Base-by-base conservation (phyloP, 2,329 filamentous ascomycete species). In the Fusarium tuaranense region DNA sequence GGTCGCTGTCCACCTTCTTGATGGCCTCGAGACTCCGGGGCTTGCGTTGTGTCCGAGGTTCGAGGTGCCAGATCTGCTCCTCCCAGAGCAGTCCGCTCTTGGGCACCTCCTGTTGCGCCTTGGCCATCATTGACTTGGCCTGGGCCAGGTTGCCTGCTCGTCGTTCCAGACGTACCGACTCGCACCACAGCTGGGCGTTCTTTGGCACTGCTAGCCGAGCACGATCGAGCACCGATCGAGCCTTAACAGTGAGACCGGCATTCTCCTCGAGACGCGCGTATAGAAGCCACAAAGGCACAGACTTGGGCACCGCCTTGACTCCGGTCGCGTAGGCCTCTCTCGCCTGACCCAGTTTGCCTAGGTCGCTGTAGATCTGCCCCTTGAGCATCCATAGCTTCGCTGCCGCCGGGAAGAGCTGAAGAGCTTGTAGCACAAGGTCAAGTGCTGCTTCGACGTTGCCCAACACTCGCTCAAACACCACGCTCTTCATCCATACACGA, bases 371-470 rank as follows among this genome's bases (percentile, higher is more conserved):
- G 72, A 98, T 97, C 81, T 99, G 97, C 0, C 97, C 97, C 84
- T 99, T 99, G 87, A 98, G 94, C 94, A 98, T 98, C 93, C 96
- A 98, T 27, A 99, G 88, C 84, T 98, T 98, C 63, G 94, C 89
- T 14, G 93, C 91, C 53, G 92, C 90, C 1, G 97, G 96, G 85
- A 97, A 99, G 12, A 94, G 89, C 75, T 95, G 92, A 39, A 99
- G 86, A 1, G 93, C 97, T 81, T 97, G 93, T 69, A 95, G 94
- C 51, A 94, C 94, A 13, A 99, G 91, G 78, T 97, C 94, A 16
- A 99, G 88, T 0, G 97, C 95, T 2, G 92, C 91, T 57, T 98
- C 94, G 30, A 88, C 87, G 77, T 97, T 93, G 66, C 92, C 93
- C 25, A 94, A 87, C 76, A 97, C 94, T 16, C 97, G 91, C 83